Conservation (phyloP, 306 rosid species). For the Lagenaria siceraria region DNA sequence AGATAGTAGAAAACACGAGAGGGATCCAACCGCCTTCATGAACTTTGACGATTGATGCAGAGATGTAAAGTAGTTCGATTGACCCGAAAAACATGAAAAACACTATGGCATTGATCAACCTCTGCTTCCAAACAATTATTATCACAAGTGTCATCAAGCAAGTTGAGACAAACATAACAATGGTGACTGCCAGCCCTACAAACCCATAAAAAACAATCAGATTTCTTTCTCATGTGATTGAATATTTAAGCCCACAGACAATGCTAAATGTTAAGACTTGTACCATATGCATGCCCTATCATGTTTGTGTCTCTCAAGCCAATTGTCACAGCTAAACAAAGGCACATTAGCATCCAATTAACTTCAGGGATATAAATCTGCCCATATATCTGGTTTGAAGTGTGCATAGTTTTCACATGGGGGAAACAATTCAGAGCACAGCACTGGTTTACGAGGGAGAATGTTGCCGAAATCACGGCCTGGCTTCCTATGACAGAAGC, state of each 20-base stretch:
- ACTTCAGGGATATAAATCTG: slow-evolving; percentile 71
- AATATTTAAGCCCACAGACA: not conserved
- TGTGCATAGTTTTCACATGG: slow-evolving; percentile 42
- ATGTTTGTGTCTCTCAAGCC: slow-evolving; percentile 52
- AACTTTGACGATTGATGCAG: slow-evolving; percentile 44
- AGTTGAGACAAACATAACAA: slow-evolving; percentile 63
- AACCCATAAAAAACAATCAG: slow-evolving; percentile 19
- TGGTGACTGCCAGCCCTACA: slow-evolving; percentile 51
- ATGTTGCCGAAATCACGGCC: slow-evolving; percentile 64
- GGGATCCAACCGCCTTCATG: slow-evolving; percentile 67
- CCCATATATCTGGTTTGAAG: slow-evolving; percentile 54
- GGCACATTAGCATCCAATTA: slow-evolving; percentile 71
- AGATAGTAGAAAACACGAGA: slow-evolving; percentile 24
- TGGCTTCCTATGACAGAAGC: slow-evolving; percentile 61
- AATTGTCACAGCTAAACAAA: slow-evolving; percentile 48
- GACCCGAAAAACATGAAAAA: slow-evolving; percentile 48
- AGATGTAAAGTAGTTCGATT: slow-evolving; percentile 45
- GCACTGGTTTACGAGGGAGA: slow-evolving; percentile 59
- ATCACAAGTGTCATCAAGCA: slow-evolving; percentile 64
- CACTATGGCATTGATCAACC: slow-evolving; percentile 22
- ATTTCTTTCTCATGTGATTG: not conserved
- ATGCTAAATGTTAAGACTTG: not conserved
- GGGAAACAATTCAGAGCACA: slow-evolving; percentile 64
- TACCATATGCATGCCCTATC: slow-evolving; percentile 74
- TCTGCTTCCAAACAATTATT: slow-evolving; percentile 52